These are phyloP conservation scores for Phytophthora idaei DNA, from an alignment of 352 stramenopile species.

Conservation along the genomic window DNA sequence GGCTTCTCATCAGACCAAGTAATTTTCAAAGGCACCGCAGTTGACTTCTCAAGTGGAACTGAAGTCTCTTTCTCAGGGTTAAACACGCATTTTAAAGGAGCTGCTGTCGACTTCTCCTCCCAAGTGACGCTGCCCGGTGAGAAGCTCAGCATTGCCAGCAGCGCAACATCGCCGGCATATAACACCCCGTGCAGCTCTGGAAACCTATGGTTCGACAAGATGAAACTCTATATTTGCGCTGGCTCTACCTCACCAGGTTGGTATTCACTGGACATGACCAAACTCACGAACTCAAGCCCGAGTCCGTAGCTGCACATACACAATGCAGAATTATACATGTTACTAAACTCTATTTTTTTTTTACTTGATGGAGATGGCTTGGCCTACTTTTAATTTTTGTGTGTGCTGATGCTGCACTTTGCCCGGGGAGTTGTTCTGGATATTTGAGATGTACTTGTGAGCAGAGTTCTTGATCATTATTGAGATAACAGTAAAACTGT, in stretches of 20 bases:
- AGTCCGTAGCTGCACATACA: too few species aligned
- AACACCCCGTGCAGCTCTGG: conserved; percentile 17
- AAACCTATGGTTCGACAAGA: conserved; percentile 22
- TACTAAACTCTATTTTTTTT: too few species aligned
- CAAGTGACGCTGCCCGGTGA: conserved; percentile 5
- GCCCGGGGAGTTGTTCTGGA: too few species aligned
- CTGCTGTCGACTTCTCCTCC: conserved; percentile 21
- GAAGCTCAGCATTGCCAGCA: conserved; percentile 31
- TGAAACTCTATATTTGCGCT: neutral
- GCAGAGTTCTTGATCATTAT: too few species aligned
- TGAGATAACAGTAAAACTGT: too few species aligned
- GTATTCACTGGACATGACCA: neutral
- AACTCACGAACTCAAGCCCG: neutral
- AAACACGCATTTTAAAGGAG: neutral
- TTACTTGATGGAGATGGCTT: too few species aligned
- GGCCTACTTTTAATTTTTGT: too few species aligned
- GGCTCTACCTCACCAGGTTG: neutral
- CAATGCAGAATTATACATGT: too few species aligned
- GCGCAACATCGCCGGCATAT: neutral
- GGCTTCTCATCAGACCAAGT: conserved; percentile 9
- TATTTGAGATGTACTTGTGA: too few species aligned
- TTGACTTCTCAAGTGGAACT: conserved; percentile 3
- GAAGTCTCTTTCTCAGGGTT: neutral
- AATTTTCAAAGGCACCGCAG: neutral
- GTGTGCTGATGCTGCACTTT: too few species aligned